Conservation (phyloP, 768 basidiomycete species). For the Tephrocybe sp. region DNA sequence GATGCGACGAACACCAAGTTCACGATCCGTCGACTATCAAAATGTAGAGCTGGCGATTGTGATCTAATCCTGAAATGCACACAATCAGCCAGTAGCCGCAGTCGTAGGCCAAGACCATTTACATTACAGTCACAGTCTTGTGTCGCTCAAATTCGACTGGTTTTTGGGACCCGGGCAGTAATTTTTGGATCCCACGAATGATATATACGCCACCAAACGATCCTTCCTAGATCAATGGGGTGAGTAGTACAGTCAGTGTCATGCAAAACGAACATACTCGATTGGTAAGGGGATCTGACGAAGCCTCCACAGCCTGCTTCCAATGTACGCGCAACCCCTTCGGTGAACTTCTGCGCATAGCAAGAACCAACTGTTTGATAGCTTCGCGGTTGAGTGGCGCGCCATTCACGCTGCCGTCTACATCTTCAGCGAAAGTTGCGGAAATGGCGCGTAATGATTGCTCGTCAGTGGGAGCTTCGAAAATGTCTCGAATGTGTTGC, state of each 20-base stretch:
- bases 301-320: constrained; percentile 43
- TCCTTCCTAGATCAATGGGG: constrained; percentile 35
- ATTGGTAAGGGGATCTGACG: constrained; percentile 36
- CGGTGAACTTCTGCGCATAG: constrained; percentile 38
- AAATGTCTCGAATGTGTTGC: constrained; percentile 45
- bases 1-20: constrained; percentile 46
- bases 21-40: constrained; percentile 49
- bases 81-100: not conserved
- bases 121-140: constrained; percentile 53
- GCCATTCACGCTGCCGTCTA: constrained; percentile 45
- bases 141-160: constrained; percentile 43
- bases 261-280: constrained; percentile 32
- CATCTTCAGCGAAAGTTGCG: constrained; percentile 40
- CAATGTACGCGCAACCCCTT: constrained; percentile 47
- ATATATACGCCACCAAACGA: constrained; percentile 49
- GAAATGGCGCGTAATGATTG: constrained; percentile 40
- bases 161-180: constrained; percentile 28
- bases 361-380: constrained; percentile 39
- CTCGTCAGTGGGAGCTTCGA: constrained; percentile 46
- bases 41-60: constrained; percentile 27
- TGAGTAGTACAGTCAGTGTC: not conserved
- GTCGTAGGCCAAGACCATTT: not conserved
- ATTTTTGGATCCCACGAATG: constrained; percentile 46
- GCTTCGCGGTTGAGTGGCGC: constrained; percentile 33
- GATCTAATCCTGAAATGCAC: constrained; percentile 40